Base-by-base conservation (phyloP, 2,329 filamentous ascomycete species). In the Trichoderma citrinoviride region DNA sequence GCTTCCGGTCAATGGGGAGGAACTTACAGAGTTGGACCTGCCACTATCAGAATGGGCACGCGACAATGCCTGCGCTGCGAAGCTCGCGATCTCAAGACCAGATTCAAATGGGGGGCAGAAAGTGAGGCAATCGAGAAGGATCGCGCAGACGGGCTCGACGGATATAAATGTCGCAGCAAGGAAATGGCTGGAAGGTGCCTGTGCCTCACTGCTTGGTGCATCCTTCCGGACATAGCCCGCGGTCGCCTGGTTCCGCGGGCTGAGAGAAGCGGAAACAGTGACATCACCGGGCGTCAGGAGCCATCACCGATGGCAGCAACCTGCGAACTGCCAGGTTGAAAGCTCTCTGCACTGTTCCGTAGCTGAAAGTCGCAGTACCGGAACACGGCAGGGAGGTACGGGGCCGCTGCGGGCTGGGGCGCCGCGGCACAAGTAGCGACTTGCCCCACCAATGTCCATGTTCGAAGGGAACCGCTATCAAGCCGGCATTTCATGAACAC, bases 241-340 rank as follows among this genome's bases (percentile, higher is more conserved):
- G 46, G 46, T 23, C 27, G 47, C 49, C 25, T 46, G 60, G 41
- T 29, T 21, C 37, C 41, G 40, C 57, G 15, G 27, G 29, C 49
- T 33, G 25, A 27, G 33, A 27, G 27, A n/a, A 52, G 33, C 33
- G 41, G 52, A 61, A 27, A 19, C 29, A 29, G 61, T 64, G 61
- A 64, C 61, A 64, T 64, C 61, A 64, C 43, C 52, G 23, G 8
- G 57, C 61, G 53, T 64, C 61, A 64, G 41, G 50, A 54, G 33
- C 33, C 33, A 12, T 37, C 33, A 37, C 33, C 33, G 33, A 37
- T 37, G 33, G 33, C 33, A 29, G 29, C 29, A 10, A 10, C 29
- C 29, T 29, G 29, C 29, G n/a, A n/a, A n/a, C n/a, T n/a, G n/a
- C n/a, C n/a, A n/a, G n/a, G n/a, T n/a, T n/a, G n/a, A n/a, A 37